Evolutionary conservation across 2,329 filamentous ascomycete genomes (phyloP).

Genomic region (Xylaria sp.): DNA sequence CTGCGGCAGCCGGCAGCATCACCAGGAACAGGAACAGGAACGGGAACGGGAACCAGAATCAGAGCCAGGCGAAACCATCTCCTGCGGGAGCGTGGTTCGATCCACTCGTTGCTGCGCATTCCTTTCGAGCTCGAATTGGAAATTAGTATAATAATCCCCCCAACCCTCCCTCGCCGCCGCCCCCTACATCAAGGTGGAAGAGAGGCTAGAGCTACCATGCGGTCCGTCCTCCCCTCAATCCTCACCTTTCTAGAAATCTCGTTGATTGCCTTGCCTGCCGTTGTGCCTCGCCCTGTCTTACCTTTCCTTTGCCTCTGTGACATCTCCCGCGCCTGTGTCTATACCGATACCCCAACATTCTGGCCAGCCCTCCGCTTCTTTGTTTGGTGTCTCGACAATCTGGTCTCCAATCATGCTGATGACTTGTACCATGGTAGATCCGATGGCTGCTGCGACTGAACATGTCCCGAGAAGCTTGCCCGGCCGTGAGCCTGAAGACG

Average conservation of each 20-base stretch:
- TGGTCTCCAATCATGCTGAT: constrained; percentile 33
- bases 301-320: not conserved
- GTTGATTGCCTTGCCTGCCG: not conserved
- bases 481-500: constrained; percentile 50
- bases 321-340: not conserved
- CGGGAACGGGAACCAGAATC: constrained; percentile 3
- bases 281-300: not conserved
- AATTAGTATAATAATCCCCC: constrained; percentile 23
- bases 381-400: constrained; percentile 30
- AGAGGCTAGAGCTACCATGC: constrained; percentile 30
- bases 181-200: constrained; percentile 11
- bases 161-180: constrained; percentile 16
- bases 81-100: constrained; percentile 20
- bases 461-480: constrained; percentile 52
- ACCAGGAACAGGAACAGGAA: constrained; percentile 26
- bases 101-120: constrained; percentile 23
- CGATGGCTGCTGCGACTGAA: constrained; percentile 61
- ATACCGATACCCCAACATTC: constrained; percentile 1
- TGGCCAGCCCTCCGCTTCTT: constrained; percentile 28
- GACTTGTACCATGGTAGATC: constrained; percentile 44
- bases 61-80: constrained; percentile 11
- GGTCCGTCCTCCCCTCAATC: constrained; percentile 23
- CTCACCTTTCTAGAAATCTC: constrained; percentile 15
- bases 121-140: constrained; percentile 19
- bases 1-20: constrained; percentile 33